phyloP scores from a whole-genome alignment of 2,329 filamentous ascomycete species.

The Colletotrichum chrysophilum region DNA sequence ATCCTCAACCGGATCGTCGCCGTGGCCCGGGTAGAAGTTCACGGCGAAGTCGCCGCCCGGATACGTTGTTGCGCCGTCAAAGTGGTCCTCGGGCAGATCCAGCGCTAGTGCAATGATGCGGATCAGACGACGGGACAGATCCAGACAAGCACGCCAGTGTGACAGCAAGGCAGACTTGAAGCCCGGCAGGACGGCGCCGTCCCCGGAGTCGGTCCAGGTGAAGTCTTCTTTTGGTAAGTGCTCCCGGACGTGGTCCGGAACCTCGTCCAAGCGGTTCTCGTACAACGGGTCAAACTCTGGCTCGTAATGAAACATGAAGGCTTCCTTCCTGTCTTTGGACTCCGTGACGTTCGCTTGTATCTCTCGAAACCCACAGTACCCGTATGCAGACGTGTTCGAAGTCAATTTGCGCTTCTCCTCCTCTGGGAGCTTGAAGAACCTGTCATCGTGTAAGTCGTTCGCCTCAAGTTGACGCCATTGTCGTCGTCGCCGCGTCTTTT shows the following conservation, averaged over 20 bases:
- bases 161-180: constrained; percentile 46
- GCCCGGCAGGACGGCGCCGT: constrained; percentile 39
- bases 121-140: constrained; percentile 25
- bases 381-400: constrained; percentile 25
- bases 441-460: constrained; percentile 18
- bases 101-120: constrained; percentile 26
- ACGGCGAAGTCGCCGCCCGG: constrained; percentile 28
- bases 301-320: constrained; percentile 40
- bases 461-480: not conserved
- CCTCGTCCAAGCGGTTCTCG: not conserved
- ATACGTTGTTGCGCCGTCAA: constrained; percentile 20
- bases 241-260: constrained; percentile 12
- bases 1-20: constrained; percentile 9
- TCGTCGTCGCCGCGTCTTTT: not conserved
- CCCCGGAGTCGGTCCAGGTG: constrained; percentile 7
- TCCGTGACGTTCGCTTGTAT: constrained; percentile 26
- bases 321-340: constrained; percentile 31
- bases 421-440: constrained; percentile 32
- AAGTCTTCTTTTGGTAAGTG: constrained; percentile 21
- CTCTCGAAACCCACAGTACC: constrained; percentile 12
- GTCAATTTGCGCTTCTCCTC: constrained; percentile 31
- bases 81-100: constrained; percentile 24
- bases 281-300: constrained; percentile 42
- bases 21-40: constrained; percentile 27
- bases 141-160: constrained; percentile 39